Percentiles rank a stretch among this genome's conserved stretches.
phyloP scores from a whole-genome alignment of 2,329 filamentous ascomycete species.

The Phialemoniopsis sp. region DNA sequence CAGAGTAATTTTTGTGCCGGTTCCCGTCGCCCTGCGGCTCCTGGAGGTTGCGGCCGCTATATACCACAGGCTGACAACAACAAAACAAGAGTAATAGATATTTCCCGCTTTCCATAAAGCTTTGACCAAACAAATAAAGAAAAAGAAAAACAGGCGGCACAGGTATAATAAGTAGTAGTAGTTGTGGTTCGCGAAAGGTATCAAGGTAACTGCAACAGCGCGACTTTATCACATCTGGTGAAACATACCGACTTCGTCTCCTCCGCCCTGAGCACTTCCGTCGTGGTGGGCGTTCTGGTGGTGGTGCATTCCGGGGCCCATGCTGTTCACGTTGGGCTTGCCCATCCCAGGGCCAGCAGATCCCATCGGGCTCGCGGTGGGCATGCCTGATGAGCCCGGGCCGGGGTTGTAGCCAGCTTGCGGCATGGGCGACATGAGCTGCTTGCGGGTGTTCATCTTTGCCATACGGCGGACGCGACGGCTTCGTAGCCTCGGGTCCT shows the following conservation, averaged over 20 bases:
- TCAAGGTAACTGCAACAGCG: slow-evolving; percentile 29
- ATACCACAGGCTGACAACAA: slow-evolving; percentile 12
- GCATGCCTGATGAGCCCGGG: slow-evolving; percentile 62
- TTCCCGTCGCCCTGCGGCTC: slow-evolving; percentile 31
- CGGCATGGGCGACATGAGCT: slow-evolving; percentile 43
- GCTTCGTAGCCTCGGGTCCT: slow-evolving; percentile 87
- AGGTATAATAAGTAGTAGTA: slow-evolving; percentile 20
- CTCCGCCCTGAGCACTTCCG: slow-evolving; percentile 61
- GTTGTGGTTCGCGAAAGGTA: slow-evolving; percentile 15
- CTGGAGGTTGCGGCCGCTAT: slow-evolving; percentile 22
- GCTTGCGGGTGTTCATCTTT: slow-evolving; percentile 87
- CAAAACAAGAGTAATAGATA: slow-evolving; percentile 23
- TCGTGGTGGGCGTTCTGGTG: slow-evolving; percentile 72
- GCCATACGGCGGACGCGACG: slow-evolving; percentile 90
- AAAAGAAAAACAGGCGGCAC: slow-evolving; percentile 23
- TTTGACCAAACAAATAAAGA: slow-evolving; percentile 15
- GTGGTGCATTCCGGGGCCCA: slow-evolving; percentile 58
- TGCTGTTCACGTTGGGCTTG: slow-evolving; percentile 61
- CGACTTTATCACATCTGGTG: slow-evolving; percentile 73
- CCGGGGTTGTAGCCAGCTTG: slow-evolving; percentile 61
- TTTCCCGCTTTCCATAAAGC: slow-evolving; percentile 10
- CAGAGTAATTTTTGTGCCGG: slow-evolving; percentile 42
- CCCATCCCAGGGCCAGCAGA: slow-evolving; percentile 53
- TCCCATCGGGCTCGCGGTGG: slow-evolving; percentile 55
- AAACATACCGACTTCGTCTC: slow-evolving; percentile 97